Conservation (phyloP, 2,329 filamentous ascomycete species). For the Periconia sp. region DNA sequence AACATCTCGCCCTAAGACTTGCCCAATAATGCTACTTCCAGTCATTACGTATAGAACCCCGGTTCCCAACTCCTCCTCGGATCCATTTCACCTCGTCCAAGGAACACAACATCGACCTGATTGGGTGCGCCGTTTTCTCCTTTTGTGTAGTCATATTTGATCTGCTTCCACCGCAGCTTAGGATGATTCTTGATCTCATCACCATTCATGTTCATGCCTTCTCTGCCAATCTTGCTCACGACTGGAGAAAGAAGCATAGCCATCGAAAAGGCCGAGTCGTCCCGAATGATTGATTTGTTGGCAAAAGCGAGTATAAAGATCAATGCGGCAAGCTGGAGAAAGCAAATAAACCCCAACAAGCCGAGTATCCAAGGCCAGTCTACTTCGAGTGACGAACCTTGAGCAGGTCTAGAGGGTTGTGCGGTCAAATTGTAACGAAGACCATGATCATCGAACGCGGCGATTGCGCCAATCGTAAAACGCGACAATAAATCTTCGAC, state of each 20-base stretch:
- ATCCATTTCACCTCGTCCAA: constrained; percentile 25
- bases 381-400: constrained; percentile 31
- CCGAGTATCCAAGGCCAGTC: constrained; percentile 30
- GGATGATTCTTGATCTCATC: constrained; percentile 31
- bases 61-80: constrained; percentile 29
- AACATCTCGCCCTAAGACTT: not conserved
- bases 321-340: constrained; percentile 29
- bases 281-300: constrained; percentile 33
- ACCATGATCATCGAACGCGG: constrained; percentile 38
- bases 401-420: constrained; percentile 17
- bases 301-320: constrained; percentile 23
- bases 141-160: constrained; percentile 35
- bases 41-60: constrained; percentile 22
- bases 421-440: constrained; percentile 21
- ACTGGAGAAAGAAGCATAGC: constrained; percentile 36
- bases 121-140: constrained; percentile 27
- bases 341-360: constrained; percentile 23
- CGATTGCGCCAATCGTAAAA: constrained; percentile 34
- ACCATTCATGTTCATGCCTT: constrained; percentile 30
- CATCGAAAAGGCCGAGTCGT: constrained; percentile 34
- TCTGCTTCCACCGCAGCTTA: constrained; percentile 27
- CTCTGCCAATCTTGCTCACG: constrained; percentile 22
- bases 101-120: constrained; percentile 28
- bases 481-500: constrained; percentile 29
- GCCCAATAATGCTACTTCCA: constrained; percentile 1